These are phyloP conservation scores for Pyrrhoderma noxium DNA, from an alignment of 1,284 basidiomycete genomes.

Conservation along the genomic window DNA sequence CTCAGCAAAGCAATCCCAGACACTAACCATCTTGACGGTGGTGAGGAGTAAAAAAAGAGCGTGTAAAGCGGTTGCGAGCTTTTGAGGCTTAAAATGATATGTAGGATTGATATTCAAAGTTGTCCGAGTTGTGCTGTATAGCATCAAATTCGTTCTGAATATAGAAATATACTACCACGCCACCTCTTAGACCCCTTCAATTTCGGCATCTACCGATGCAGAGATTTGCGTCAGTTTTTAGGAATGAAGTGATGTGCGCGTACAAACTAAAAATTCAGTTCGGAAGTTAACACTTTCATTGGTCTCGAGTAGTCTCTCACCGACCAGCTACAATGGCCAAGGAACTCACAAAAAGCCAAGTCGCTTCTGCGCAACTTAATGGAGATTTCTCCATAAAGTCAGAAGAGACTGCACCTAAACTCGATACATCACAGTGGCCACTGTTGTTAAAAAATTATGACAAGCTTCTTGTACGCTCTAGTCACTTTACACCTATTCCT, in stretches of 20 bases:
- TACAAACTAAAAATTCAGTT: too few species aligned
- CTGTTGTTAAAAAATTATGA: slow-evolving; percentile 98
- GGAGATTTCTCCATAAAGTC: slow-evolving; percentile 85
- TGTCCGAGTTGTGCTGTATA: slow-evolving; percentile 4
- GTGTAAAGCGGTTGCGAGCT: background rate
- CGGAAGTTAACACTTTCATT: too few species aligned
- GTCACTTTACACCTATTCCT: slow-evolving; percentile 98
- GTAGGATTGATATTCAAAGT: background rate
- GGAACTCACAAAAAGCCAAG: slow-evolving; percentile 52
- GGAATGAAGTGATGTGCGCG: too few species aligned
- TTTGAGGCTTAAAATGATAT: background rate
- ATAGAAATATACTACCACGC: too few species aligned
- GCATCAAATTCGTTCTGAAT: background rate
- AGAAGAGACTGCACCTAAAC: slow-evolving; percentile 62
- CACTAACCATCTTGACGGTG: slow-evolving; percentile 61
- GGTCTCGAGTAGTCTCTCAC: too few species aligned
- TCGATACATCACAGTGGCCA: slow-evolving; percentile 97
- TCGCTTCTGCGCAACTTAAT: slow-evolving; percentile 61
- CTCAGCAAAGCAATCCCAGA: slow-evolving; percentile 78
- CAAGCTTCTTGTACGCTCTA: slow-evolving; percentile 88
- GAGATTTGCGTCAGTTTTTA: too few species aligned
- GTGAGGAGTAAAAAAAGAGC: slow-evolving; percentile 16
- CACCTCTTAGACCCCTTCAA: too few species aligned
- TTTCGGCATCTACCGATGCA: too few species aligned
- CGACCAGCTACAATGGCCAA: slow-evolving; percentile 18